Base-by-base conservation (phyloP, 805 yeast genomes). In the Ogataea sp. region DNA sequence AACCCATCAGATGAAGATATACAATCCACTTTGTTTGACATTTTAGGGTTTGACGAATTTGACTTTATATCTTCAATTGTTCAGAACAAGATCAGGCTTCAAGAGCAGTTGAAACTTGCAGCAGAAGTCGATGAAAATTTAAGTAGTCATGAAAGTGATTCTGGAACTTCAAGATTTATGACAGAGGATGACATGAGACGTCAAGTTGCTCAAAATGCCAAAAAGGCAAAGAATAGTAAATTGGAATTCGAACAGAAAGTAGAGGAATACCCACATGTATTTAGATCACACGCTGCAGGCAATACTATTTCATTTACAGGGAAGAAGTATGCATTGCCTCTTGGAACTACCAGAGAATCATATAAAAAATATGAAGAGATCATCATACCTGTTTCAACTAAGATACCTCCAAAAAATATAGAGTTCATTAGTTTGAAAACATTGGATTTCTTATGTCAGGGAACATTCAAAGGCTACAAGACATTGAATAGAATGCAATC, bases 401-500 rank as follows among this genome's bases (percentile, higher is more conserved):
- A 65, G 25, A 63, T 61, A 28, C 56, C 63, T 13, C 59, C 70
- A 4, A 59, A 61, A 26, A 73, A 70, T 46, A 65, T 65, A 41
- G 64, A 71, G 17, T 64, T 86, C 21, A 67, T 88, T 1, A 62
- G 67, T 28, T 65, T 93, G 9, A 51, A 58, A 1, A 83, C 79
- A 29, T 62, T 93, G 43, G 97, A 93, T 56, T 68, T 69, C 36
- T 59, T 86, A 9, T 90, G 97, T 58, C 78, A 72, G 44, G 86
- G 90, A 1, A 88, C 97, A 0, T 93, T 93, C 58, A 73, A 73
- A 42, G 80, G 80, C 24, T 93, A 93, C 58, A 68, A 74, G 42
- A 72, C 83, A 0, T 67, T 90, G 48, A 90, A 90, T 61, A 74
- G 83, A 48, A 83, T 93, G 73, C 98, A 90, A 61, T 82, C 95